phyloP scores from a whole-genome alignment of 108 stramenopile species.

The Aurantiochytrium sp. region DNA sequence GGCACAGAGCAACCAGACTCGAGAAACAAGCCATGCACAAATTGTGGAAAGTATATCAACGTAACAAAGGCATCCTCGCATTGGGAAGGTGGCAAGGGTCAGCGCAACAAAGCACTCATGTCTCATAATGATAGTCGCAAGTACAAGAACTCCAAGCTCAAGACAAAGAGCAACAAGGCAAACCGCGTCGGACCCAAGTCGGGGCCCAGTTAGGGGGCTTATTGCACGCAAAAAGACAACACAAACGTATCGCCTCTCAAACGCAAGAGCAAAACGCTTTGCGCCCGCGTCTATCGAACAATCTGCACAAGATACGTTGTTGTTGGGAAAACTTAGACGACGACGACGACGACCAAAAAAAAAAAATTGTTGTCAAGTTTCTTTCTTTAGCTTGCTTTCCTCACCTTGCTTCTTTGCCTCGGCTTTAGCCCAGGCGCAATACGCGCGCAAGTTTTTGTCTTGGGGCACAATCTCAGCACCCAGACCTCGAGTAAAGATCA shows the following conservation, averaged over 20 bases:
- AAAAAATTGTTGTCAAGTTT: background rate
- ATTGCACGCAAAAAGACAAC: too few species aligned
- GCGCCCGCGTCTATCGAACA: too few species aligned
- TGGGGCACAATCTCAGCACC: background rate
- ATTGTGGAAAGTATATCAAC: background rate
- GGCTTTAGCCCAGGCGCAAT: background rate
- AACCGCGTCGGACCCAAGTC: background rate
- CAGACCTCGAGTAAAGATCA: background rate
- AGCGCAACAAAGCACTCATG: background rate
- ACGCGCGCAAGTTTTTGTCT: background rate
- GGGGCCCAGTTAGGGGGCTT: background rate
- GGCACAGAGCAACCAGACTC: background rate
- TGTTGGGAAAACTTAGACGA: background rate
- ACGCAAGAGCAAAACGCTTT: too few species aligned
- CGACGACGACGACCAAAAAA: too few species aligned
- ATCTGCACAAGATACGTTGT: background rate
- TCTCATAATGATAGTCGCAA: background rate
- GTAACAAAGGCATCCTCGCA: background rate
- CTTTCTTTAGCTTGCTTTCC: background rate
- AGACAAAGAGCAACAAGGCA: background rate
- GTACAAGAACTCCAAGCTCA: background rate
- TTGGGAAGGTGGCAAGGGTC: conserved; percentile 10
- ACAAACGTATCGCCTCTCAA: too few species aligned
- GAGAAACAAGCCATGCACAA: background rate
- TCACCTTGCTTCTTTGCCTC: background rate